Evolutionary conservation across 2,329 filamentous ascomycete species (phyloP).

Genomic region (Hypoxylon sp.): DNA sequence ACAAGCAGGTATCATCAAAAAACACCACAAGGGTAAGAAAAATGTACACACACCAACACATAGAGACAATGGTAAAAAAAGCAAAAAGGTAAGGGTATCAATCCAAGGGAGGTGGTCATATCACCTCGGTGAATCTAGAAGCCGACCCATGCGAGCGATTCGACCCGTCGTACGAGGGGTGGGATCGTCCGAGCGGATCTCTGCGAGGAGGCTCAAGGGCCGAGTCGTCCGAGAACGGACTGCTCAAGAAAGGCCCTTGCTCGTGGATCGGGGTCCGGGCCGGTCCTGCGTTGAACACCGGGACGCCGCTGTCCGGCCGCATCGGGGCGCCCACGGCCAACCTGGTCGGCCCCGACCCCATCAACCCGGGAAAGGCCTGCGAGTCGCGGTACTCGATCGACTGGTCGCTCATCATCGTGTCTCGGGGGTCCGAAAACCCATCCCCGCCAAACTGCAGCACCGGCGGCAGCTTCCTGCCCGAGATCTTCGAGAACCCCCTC

Average conservation of each 20-base stretch:
- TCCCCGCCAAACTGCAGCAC: constrained; percentile 72
- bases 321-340: constrained; percentile 68
- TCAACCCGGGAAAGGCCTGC: constrained; percentile 55
- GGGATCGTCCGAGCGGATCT: constrained; percentile 55
- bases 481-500: constrained; percentile 72
- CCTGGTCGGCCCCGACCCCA: constrained; percentile 51
- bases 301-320: constrained; percentile 69
- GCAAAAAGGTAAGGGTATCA: constrained; percentile 33
- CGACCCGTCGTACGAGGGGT: constrained; percentile 53
- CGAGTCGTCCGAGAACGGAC: constrained; percentile 49
- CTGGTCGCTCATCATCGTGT: constrained; percentile 59
- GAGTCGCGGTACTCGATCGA: constrained; percentile 66
- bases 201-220: constrained; percentile 45
- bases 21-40: constrained; percentile 28
- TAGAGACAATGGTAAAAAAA: constrained; percentile 22
- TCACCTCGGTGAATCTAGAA: constrained; percentile 58
- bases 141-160: constrained; percentile 49
- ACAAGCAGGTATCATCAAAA: constrained; percentile 48
- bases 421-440: constrained; percentile 66
- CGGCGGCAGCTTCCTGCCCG: constrained; percentile 72
- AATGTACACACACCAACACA: constrained; percentile 38
- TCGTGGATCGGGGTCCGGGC: constrained; percentile 71
- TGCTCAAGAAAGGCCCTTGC: constrained; percentile 59
- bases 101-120: constrained; percentile 47
- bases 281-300: constrained; percentile 73